Conservation (phyloP, 352 stramenopile genomes). For the Phytophthora pseudosyringae region DNA sequence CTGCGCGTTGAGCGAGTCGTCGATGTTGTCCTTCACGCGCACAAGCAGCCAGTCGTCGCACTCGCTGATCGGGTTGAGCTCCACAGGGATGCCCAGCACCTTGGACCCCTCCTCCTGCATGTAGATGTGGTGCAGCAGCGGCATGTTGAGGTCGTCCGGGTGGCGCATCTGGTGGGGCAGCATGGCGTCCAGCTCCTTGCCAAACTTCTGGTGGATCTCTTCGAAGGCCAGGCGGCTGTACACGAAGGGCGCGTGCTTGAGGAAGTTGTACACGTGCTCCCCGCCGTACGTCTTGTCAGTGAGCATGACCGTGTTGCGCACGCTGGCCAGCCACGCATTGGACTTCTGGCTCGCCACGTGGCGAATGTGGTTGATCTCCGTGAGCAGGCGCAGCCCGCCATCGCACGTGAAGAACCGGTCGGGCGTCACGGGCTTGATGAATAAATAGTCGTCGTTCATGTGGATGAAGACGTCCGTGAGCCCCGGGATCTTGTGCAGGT, state of each 20-base stretch:
- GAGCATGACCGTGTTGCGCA: constrained; percentile 78
- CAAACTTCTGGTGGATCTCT: constrained; percentile 79
- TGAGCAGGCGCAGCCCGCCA: constrained; percentile 73
- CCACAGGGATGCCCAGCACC: constrained; percentile 62
- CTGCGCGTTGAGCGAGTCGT: constrained; percentile 35
- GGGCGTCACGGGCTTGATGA: constrained; percentile 80
- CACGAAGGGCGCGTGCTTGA: constrained; percentile 87
- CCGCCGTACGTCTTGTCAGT: constrained; percentile 78
- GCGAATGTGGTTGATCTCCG: constrained; percentile 86
- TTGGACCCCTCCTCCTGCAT: constrained; percentile 82
- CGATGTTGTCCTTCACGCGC: constrained; percentile 64
- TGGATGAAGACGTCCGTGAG: constrained; percentile 91
- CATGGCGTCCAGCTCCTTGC: constrained; percentile 55
- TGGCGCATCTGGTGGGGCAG: constrained; percentile 70
- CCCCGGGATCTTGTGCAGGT: constrained; percentile 84
- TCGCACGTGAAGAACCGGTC: constrained; percentile 89
- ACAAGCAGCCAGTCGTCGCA: constrained; percentile 85
- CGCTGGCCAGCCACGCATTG: constrained; percentile 79
- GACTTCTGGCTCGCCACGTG: constrained; percentile 65
- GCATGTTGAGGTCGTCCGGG: constrained; percentile 80
- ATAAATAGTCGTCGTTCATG: constrained; percentile 93
- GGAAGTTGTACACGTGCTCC: constrained; percentile 87
- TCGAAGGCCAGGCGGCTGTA: constrained; percentile 79
- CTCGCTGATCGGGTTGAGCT: constrained; percentile 72
- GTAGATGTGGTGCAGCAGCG: constrained; percentile 85